phyloP scores from a whole-genome alignment of 805 yeast genomes.

The Kockiozyma suomiensis region DNA sequence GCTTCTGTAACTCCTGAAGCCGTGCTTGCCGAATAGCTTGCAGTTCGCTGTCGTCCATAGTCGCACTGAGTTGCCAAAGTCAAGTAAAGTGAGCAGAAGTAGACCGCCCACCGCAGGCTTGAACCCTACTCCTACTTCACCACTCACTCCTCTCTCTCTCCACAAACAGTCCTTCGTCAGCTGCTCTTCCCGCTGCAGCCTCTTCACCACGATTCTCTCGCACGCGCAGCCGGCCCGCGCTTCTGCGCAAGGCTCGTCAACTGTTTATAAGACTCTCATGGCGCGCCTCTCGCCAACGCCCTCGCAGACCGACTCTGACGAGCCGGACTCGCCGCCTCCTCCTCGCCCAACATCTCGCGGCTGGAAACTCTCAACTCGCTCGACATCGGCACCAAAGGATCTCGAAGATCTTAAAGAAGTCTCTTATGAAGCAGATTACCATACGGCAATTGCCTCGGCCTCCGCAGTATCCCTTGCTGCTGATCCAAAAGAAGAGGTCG shows the following conservation, averaged over 20 bases:
- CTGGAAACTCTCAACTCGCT: conserved; percentile 1
- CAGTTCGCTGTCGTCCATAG: conserved; percentile 85
- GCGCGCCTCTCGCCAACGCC: conserved; percentile 21
- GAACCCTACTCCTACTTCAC: conserved; percentile 1
- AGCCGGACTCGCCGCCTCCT: conserved; percentile 4
- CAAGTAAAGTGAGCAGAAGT: too few relatives aligned
- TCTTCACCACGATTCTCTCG: not conserved
- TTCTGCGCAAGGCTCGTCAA: not conserved
- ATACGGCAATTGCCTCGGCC: conserved; percentile 1
- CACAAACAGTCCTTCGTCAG: not conserved
- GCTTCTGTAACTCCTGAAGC: conserved; percentile 73
- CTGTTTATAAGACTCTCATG: conserved; percentile 10
- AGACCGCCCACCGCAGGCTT: too few relatives aligned
- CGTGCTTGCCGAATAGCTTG: conserved; percentile 94
- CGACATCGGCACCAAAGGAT: not conserved
- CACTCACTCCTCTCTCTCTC: not conserved
- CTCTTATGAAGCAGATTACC: not conserved
- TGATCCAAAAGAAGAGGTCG: conserved; percentile 28
- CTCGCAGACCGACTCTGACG: conserved; percentile 2
- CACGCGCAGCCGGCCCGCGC: conserved; percentile 1
- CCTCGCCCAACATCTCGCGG: conserved; percentile 1
- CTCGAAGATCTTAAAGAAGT: not conserved
- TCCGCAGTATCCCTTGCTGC: conserved; percentile 11
- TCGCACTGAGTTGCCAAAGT: too few relatives aligned
- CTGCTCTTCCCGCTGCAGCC: not conserved